Percentiles rank a stretch among this genome's conserved stretches.
Conservation (phyloP, 192 early-diverging fungal species). For the Neocallimastix lanati region DNA sequence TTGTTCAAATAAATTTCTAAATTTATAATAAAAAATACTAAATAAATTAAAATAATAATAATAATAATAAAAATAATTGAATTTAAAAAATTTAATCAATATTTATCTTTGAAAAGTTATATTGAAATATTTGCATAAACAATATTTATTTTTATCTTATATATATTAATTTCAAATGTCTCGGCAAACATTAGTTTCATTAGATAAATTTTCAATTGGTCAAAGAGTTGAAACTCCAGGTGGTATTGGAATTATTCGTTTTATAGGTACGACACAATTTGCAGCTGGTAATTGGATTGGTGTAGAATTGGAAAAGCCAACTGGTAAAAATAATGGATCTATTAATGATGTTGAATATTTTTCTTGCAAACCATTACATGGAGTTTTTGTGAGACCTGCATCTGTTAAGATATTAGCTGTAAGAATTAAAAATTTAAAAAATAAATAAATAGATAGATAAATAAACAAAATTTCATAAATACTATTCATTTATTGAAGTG, state of each 20-base stretch:
- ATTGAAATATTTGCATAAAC: neutral
- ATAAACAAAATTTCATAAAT: too few species aligned
- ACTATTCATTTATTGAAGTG: too few species aligned
- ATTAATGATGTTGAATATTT: slow-evolving; percentile 64
- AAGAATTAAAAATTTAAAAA: neutral
- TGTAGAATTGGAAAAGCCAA: slow-evolving; percentile 56
- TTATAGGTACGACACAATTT: slow-evolving; percentile 63
- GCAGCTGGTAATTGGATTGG: slow-evolving; percentile 76
- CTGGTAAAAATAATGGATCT: slow-evolving; percentile 61
- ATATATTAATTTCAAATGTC: neutral
- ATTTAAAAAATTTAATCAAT: too few species aligned
- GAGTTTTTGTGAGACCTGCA: slow-evolving; percentile 56
- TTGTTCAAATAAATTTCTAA: too few species aligned
- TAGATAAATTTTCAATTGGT: neutral
- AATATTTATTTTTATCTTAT: neutral
- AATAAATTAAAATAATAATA: too few species aligned
- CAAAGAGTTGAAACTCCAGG: slow-evolving; percentile 30
- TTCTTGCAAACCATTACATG: slow-evolving; percentile 48
- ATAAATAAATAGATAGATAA: too few species aligned
- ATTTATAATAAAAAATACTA: too few species aligned
- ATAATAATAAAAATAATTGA: too few species aligned
- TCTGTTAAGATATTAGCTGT: slow-evolving; percentile 17
- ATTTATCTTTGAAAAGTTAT: too few species aligned
- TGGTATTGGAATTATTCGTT: slow-evolving; percentile 51
- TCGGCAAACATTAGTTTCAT: neutral